These are phyloP conservation scores for Cladosporium colombiae DNA, from an alignment of 2,329 filamentous ascomycete genomes.

Conservation along the genomic window DNA sequence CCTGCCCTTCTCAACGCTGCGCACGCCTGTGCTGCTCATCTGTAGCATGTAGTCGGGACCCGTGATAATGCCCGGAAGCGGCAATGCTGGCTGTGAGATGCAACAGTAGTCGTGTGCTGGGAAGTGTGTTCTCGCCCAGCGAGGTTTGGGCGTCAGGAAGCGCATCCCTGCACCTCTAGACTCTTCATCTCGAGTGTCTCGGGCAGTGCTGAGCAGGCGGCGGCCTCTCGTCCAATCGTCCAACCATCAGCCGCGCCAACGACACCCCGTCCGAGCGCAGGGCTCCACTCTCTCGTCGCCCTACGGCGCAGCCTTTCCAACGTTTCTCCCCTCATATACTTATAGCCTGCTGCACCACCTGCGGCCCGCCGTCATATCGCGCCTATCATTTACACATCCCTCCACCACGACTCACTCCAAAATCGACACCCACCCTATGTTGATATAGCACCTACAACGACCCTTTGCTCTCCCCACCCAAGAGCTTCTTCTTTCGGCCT, in stretches of 20 bases:
- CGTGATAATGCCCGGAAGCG: neutral
- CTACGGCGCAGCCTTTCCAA: conserved; percentile 8
- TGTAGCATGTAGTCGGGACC: neutral
- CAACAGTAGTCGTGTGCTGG: neutral
- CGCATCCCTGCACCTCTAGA: neutral
- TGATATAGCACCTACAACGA: neutral
- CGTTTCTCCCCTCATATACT: conserved; percentile 7
- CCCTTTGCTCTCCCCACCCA: conserved; percentile 23
- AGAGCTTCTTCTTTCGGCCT: neutral
- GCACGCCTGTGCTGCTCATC: neutral
- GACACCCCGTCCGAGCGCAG: conserved; percentile 1
- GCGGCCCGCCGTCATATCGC: conserved; percentile 20
- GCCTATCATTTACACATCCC: conserved; percentile 8
- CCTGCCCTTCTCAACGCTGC: neutral
- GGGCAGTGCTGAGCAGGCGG: neutral
- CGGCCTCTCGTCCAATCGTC: neutral
- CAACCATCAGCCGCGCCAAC: conserved; percentile 1
- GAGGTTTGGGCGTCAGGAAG: neutral
- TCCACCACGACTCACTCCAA: neutral
- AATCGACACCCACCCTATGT: neutral
- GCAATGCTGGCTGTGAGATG: neutral
- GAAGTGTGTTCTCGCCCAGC: neutral
- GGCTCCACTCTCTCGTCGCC: neutral
- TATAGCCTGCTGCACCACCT: conserved; percentile 15
- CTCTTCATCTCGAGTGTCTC: conserved; percentile 17